Percentiles rank a stretch among this genome's conserved stretches.
Conservation (phyloP, 202 grass and related monocot species). For the Hordeum pubiflorum region DNA sequence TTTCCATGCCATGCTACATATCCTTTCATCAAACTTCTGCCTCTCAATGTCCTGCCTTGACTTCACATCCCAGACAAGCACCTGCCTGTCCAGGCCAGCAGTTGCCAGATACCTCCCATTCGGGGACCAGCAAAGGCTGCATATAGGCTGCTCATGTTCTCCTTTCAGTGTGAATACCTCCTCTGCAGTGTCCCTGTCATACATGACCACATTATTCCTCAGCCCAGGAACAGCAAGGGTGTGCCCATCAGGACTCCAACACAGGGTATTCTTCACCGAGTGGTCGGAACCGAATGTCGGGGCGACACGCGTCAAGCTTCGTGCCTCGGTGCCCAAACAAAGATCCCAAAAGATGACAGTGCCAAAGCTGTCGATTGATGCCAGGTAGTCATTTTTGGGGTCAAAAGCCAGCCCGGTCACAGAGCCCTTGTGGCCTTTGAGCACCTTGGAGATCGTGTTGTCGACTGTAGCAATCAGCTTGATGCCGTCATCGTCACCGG, state of each 20-base stretch:
- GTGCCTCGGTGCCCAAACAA: constrained; percentile 42
- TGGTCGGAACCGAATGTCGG: constrained; percentile 56
- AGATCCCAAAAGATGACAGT: constrained; percentile 84
- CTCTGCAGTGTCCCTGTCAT: constrained; percentile 86
- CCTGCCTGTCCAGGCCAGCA: constrained; percentile 72
- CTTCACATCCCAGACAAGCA: constrained; percentile 91
- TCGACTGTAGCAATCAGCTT: constrained; percentile 87
- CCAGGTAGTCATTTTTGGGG: constrained; percentile 78
- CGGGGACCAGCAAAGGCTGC: constrained; percentile 79
- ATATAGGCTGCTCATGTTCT: constrained; percentile 78
- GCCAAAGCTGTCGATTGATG: constrained; percentile 72
- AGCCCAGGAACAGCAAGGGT: constrained; percentile 76
- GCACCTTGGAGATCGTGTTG: constrained; percentile 84
- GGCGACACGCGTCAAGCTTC: constrained; percentile 48
- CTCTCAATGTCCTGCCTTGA: constrained; percentile 89
- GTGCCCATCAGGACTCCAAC: constrained; percentile 82
- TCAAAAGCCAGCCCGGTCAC: constrained; percentile 68
- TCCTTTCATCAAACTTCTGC: constrained; percentile 74
- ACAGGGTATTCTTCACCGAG: constrained; percentile 44
- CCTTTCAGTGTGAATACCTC: constrained; percentile 71
- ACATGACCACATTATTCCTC: constrained; percentile 89
- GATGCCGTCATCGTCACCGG: constrained; percentile 90
- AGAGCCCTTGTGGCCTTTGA: constrained; percentile 85
- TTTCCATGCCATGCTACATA: constrained; percentile 82
- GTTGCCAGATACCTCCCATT: constrained; percentile 83